Conservation (phyloP, 2,329 filamentous ascomycete species). For the Colletotrichum melonis region DNA sequence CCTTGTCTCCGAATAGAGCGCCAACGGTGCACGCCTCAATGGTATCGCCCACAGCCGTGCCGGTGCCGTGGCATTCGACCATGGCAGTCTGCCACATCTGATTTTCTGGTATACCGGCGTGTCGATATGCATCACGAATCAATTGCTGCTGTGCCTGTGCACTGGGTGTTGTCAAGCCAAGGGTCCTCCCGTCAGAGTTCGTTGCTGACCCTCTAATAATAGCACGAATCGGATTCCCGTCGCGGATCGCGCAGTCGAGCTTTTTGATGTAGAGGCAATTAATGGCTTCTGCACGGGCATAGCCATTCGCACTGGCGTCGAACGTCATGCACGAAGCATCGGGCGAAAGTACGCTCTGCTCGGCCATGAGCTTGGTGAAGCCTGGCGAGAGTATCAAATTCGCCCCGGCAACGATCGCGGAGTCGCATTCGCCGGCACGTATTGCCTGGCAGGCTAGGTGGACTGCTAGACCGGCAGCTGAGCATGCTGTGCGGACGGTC, state of each 20-base stretch:
- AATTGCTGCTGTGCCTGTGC: constrained; percentile 40
- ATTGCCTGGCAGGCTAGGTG: constrained; percentile 40
- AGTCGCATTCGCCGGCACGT: constrained; percentile 26
- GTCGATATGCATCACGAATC: constrained; percentile 42
- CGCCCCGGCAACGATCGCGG: constrained; percentile 40
- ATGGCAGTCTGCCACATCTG: constrained; percentile 43
- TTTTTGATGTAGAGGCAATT: constrained; percentile 52
- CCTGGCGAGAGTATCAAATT: constrained; percentile 43
- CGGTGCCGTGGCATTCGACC: constrained; percentile 53
- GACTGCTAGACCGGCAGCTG: constrained; percentile 38
- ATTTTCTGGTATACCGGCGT: constrained; percentile 34
- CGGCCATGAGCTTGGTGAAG: neutral
- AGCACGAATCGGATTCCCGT: constrained; percentile 48
- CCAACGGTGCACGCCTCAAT: constrained; percentile 51
- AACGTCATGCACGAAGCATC: constrained; percentile 44
- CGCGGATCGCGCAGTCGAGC: constrained; percentile 50
- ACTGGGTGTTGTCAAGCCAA: constrained; percentile 51
- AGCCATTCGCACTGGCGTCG: constrained; percentile 56
- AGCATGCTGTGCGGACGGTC: constrained; percentile 43
- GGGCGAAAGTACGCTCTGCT: constrained; percentile 39
- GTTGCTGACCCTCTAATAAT: constrained; percentile 43
- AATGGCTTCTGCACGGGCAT: constrained; percentile 51
- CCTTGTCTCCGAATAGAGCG: constrained; percentile 42
- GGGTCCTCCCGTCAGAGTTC: constrained; percentile 48
- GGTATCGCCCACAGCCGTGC: constrained; percentile 52